Percentiles rank a stretch among this genome's conserved stretches.
phyloP scores from a whole-genome alignment of 2,329 filamentous ascomycete species.

The Penicillium fuscoglaucum region DNA sequence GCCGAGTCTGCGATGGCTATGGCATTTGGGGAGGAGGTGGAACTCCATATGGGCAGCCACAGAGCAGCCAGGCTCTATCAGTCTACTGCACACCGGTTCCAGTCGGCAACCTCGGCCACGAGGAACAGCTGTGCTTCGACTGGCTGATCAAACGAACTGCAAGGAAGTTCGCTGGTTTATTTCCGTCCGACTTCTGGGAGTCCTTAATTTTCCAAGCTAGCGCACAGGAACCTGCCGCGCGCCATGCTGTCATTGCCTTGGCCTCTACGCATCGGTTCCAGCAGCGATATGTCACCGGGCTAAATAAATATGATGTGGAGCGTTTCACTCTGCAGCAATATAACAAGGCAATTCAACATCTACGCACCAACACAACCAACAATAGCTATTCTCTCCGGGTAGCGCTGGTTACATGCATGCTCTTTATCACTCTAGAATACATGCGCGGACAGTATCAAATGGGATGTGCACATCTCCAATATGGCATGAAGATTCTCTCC shows the following conservation, averaged over 20 bases:
- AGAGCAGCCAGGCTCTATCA: conserved; percentile 19
- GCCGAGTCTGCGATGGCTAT: conserved; percentile 45
- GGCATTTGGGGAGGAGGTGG: conserved; percentile 45
- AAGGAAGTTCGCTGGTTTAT: conserved; percentile 39
- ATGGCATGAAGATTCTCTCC: conserved; percentile 33
- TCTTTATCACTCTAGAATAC: conserved; percentile 46
- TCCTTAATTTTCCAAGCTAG: conserved; percentile 43
- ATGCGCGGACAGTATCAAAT: conserved; percentile 35
- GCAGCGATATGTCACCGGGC: neutral
- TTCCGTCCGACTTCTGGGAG: conserved; percentile 43
- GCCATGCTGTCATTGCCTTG: conserved; percentile 47
- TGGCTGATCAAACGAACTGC: conserved; percentile 30
- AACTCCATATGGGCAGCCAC: conserved; percentile 22
- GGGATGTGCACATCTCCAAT: conserved; percentile 32
- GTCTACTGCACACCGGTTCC: conserved; percentile 16
- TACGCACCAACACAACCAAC: conserved; percentile 31
- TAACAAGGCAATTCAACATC: conserved; percentile 40
- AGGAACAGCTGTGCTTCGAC: conserved; percentile 30
- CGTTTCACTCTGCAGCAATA: conserved; percentile 42
- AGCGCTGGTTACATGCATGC: conserved; percentile 45
- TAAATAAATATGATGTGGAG: conserved; percentile 25
- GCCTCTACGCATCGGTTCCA: conserved; percentile 38
- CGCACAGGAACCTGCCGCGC: conserved; percentile 41
- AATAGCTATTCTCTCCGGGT: conserved; percentile 34
- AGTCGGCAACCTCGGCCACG: conserved; percentile 15